phyloP scores from a whole-genome alignment of 331 rosid genomes.

The Dryas integrifolia region DNA sequence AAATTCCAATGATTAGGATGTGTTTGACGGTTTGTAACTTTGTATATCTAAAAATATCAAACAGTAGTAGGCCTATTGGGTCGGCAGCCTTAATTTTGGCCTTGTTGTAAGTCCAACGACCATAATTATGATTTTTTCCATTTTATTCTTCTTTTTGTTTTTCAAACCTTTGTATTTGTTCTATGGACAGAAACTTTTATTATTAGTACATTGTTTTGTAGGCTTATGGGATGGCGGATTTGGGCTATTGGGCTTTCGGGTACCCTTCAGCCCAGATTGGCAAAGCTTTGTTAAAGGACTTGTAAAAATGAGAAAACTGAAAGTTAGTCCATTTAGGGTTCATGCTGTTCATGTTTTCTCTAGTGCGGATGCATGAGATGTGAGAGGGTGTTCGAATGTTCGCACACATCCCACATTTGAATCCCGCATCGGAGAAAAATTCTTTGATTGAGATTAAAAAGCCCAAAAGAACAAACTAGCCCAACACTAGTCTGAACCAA shows the following conservation, averaged over 20 bases:
- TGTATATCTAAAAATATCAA: not conserved
- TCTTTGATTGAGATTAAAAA: too few relatives aligned
- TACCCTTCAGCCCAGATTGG: too few relatives aligned
- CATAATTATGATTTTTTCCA: not conserved
- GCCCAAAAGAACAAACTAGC: too few relatives aligned
- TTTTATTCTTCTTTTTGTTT: not conserved
- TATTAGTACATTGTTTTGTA: not conserved
- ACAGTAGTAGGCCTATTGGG: not conserved
- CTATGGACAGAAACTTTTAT: not conserved
- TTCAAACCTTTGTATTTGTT: not conserved
- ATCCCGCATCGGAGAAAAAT: too few relatives aligned
- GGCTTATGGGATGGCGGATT: not conserved
- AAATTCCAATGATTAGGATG: conserved; percentile 11
- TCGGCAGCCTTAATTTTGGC: conserved; percentile 21
- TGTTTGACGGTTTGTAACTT: not conserved
- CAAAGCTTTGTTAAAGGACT: too few relatives aligned
- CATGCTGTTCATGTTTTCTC: too few relatives aligned
- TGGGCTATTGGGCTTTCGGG: not conserved
- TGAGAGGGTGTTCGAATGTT: too few relatives aligned
- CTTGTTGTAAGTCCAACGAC: conserved; percentile 8
- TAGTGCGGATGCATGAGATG: too few relatives aligned
- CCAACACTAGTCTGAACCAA: too few relatives aligned
- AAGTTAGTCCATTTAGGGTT: too few relatives aligned
- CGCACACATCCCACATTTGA: too few relatives aligned
- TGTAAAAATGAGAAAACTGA: too few relatives aligned